Conservation (phyloP, 129 eudicot genomes). For the Arctium minus region DNA sequence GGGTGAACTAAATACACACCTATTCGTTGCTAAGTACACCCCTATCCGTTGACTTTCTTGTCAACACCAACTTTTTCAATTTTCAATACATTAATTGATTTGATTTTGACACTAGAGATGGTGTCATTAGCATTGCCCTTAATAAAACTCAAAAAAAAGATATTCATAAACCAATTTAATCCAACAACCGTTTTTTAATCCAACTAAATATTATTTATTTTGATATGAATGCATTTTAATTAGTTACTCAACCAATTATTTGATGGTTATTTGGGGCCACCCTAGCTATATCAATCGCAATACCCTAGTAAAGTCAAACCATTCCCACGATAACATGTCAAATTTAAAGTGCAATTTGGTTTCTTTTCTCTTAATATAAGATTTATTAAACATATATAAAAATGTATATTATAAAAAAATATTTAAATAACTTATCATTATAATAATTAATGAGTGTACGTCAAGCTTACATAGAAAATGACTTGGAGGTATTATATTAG, state of each 20-base stretch:
- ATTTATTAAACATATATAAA: background rate
- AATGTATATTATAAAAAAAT: background rate
- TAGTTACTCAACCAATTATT: background rate
- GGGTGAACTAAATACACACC: no score
- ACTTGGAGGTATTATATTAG: background rate
- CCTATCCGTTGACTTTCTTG: no score
- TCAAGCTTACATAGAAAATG: no score
- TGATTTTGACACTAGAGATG: no score
- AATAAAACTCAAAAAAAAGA: no score
- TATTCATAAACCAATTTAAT: background rate
- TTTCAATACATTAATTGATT: no score
- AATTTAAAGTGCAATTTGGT: background rate
- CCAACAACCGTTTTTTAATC: background rate
- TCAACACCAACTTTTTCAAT: no score
- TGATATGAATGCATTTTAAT: background rate
- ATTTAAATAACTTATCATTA: no score
- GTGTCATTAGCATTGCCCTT: no score
- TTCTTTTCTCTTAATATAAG: background rate
- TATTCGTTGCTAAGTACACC: no score
- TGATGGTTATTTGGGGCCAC: background rate
- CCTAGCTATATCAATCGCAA: background rate
- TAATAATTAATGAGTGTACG: no score
- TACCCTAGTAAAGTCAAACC: background rate
- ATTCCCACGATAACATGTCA: background rate
- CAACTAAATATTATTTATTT: background rate